Conservation (phyloP, 2,329 filamentous ascomycete species). For the Cercospora sp. region DNA sequence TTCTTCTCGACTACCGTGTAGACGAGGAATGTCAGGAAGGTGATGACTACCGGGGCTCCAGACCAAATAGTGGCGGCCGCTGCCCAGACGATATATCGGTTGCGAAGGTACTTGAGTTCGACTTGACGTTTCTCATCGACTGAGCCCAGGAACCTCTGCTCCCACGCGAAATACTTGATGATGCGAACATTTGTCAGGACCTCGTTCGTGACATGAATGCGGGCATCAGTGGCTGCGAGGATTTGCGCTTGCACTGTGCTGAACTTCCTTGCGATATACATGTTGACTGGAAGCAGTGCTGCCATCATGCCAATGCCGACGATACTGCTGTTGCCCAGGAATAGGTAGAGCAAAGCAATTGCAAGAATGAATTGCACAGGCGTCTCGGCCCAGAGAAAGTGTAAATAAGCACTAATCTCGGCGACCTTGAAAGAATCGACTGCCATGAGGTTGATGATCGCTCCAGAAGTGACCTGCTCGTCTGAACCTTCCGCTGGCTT, state of each 20-base stretch:
- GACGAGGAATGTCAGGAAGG: slow-evolving; percentile 91
- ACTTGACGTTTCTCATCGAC: slow-evolving; percentile 83
- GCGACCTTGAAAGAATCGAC: slow-evolving; percentile 99
- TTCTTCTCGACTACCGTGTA: slow-evolving; percentile 91
- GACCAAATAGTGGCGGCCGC: slow-evolving; percentile 94
- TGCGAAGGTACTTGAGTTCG: slow-evolving; percentile 77
- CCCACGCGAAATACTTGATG: slow-evolving; percentile 99
- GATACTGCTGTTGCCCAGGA: slow-evolving; percentile 90
- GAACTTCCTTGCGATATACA: slow-evolving; percentile 83
- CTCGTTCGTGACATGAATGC: slow-evolving; percentile 95
- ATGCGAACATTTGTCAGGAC: slow-evolving; percentile 96
- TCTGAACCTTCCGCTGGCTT: slow-evolving; percentile 32
- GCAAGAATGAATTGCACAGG: slow-evolving; percentile 85
- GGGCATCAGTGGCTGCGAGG: slow-evolving; percentile 87
- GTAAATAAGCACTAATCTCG: slow-evolving; percentile 90
- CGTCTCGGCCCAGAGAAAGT: slow-evolving; percentile 90
- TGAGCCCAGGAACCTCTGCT: slow-evolving; percentile 80
- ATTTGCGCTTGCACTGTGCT: slow-evolving; percentile 85
- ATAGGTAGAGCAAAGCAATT: slow-evolving; percentile 77
- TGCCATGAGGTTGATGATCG: slow-evolving; percentile 99
- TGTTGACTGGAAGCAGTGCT: slow-evolving; percentile 84
- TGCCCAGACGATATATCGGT: slow-evolving; percentile 88
- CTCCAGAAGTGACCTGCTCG: slow-evolving; percentile 81
- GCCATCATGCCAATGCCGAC: slow-evolving; percentile 91
- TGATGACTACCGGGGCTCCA: slow-evolving; percentile 90